Conservation (phyloP, 345 rosid genomes). For the Salix arbutifolia region DNA sequence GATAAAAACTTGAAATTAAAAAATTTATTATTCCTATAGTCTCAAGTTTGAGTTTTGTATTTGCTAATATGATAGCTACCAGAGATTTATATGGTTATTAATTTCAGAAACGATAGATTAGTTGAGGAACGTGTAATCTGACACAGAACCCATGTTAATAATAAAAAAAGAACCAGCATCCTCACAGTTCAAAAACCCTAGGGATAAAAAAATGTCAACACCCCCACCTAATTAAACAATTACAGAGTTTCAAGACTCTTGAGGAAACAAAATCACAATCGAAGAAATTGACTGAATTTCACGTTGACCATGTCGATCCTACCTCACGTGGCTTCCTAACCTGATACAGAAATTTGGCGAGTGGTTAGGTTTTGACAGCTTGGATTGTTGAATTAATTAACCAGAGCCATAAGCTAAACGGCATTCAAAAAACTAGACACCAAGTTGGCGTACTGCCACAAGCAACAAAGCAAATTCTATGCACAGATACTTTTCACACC, state of each 20-base stretch:
- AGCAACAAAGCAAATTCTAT: background rate
- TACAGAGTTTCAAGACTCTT: slow-evolving; percentile 16
- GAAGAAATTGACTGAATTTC: slow-evolving; percentile 56
- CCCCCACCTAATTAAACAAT: slow-evolving; percentile 6
- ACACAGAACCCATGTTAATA: too few relatives aligned
- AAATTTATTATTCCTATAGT: too few relatives aligned
- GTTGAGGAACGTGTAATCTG: too few relatives aligned
- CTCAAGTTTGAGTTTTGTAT: too few relatives aligned
- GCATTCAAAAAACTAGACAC: background rate
- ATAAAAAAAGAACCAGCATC: too few relatives aligned
- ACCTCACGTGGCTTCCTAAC: slow-evolving; percentile 51
- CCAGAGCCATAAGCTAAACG: background rate
- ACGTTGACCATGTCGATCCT: slow-evolving; percentile 36
- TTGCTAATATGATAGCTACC: too few relatives aligned
- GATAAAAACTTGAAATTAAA: too few relatives aligned
- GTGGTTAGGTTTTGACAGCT: slow-evolving; percentile 38
- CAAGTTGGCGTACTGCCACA: slow-evolving; percentile 10
- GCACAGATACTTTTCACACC: slow-evolving; percentile 17
- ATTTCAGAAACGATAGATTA: too few relatives aligned
- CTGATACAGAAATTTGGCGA: slow-evolving; percentile 48
- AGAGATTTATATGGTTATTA: too few relatives aligned
- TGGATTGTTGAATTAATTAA: slow-evolving; percentile 1
- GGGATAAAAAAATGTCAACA: slow-evolving; percentile 20
- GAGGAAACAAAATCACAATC: slow-evolving; percentile 21
- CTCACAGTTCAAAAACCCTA: background rate